phyloP scores from a whole-genome alignment of 2,329 filamentous ascomycete species.

The Xylaria sp. region DNA sequence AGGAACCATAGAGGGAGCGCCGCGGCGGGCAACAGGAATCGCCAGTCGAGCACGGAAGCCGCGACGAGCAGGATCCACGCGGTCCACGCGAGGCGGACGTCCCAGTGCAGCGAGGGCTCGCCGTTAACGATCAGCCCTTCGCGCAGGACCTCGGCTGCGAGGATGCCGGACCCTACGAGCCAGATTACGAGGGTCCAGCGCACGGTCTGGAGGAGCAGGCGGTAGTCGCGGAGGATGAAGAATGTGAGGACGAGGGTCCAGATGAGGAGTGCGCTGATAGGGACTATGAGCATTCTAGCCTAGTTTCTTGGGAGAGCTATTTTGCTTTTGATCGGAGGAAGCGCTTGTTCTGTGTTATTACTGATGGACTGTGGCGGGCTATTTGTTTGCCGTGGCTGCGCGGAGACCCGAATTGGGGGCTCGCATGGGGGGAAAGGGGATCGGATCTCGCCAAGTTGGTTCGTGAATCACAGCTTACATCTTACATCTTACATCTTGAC shows the following conservation, averaged over 20 bases:
- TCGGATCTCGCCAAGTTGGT: too few species aligned
- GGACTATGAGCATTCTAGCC: constrained; percentile 30
- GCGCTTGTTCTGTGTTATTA: too few species aligned
- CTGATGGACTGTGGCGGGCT: too few species aligned
- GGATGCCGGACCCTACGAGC: constrained; percentile 33
- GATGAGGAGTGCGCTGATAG: constrained; percentile 27
- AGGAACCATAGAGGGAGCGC: constrained; percentile 18
- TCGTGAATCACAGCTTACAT: too few species aligned
- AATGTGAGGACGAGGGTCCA: constrained; percentile 33
- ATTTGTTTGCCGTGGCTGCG: too few species aligned
- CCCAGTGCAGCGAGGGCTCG: constrained; percentile 24
- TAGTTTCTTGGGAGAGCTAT: not conserved
- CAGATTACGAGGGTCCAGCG: constrained; percentile 34
- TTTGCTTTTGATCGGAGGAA: too few species aligned
- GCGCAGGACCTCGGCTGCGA: constrained; percentile 29
- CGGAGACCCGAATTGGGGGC: too few species aligned
- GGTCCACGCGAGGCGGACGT: constrained; percentile 30
- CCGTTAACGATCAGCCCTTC: constrained; percentile 32
- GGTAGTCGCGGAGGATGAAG: constrained; percentile 31
- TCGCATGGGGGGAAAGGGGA: too few species aligned
- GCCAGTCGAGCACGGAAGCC: constrained; percentile 24
- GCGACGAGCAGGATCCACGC: constrained; percentile 32
- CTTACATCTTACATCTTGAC: too few species aligned
- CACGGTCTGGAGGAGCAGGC: constrained; percentile 29
- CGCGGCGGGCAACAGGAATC: constrained; percentile 26